Base-by-base conservation (phyloP, 257 asterid genomes). In the Capsicum pubescens region DNA sequence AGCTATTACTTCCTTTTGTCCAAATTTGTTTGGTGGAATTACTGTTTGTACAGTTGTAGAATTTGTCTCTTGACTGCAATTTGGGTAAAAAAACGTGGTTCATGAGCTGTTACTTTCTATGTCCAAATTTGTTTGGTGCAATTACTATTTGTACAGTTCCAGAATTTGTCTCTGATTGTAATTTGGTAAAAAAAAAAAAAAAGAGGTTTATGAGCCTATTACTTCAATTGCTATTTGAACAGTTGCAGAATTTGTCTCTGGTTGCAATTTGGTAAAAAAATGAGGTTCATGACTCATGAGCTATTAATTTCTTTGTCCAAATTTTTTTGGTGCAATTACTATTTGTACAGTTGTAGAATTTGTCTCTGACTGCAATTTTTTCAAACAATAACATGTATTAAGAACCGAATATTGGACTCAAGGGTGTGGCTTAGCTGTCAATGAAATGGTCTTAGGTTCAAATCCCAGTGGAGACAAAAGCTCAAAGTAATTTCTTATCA, bases 11-110 rank as follows among this genome's bases (percentile, higher is more conserved):
- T 74, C 0, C 44, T 39, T 39, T 39, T 74, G 9, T 50, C 7
- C 21, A 74, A 50, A 74, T 19, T 74, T 50, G 61, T 12, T 21
- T 74, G 81, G 61, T 74, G 13, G 44, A 50, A 50, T 74, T 74
- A 50, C 61, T 74, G 2, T 48, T 21, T 19, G 39, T 46, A 72
- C 36, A n/a, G 80, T 71, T 72, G 16, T 39, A 72, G 2, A 46
- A 72, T 46, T 72, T n/a, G n/a, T 72, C 10, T 19, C 11, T 67
- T 67, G 76, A 67, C 76, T 42, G 46, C 46, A 42, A 17, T 7
- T n/a, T 59, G 66, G 3, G 66, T 59, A 1, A 7, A 63, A 63
- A 56, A 21, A 63, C 9, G 69, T 19, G 69, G 42, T 63, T 26
- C 32, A 26, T 21, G 16, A 63, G 42, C 69, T 63, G 10, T 21